phyloP scores from a whole-genome alignment of 805 yeast species.

The Scheffersomyces stipitis region DNA sequence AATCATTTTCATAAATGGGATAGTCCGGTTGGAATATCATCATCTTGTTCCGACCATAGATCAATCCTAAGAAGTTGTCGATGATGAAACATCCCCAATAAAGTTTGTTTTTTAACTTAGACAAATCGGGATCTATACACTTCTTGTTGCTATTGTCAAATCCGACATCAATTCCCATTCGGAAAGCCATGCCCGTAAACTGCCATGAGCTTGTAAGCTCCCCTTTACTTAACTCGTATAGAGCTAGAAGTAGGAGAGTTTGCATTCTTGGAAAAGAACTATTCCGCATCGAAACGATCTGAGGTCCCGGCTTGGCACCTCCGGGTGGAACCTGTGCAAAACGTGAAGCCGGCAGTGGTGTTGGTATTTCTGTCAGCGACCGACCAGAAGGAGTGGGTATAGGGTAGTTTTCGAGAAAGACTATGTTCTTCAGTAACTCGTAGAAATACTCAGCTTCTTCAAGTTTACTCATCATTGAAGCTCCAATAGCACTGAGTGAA shows the following conservation, averaged over 20 bases:
- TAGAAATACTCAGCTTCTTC: not conserved
- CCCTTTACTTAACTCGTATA: conserved; percentile 13
- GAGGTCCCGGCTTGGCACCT: not conserved
- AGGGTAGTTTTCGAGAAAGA: not conserved
- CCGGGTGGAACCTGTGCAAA: too few relatives aligned
- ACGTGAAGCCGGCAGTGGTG: too few relatives aligned
- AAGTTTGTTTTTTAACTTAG: conserved; percentile 8
- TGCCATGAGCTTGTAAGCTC: conserved; percentile 15
- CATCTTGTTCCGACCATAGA: conserved; percentile 1
- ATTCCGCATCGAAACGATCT: not conserved
- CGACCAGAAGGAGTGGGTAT: not conserved
- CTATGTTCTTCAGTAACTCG: not conserved
- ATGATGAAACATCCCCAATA: conserved; percentile 13
- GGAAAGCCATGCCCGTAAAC: conserved; percentile 13
- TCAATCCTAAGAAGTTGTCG: conserved; percentile 7
- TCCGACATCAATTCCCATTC: conserved; percentile 14
- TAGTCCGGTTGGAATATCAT: not conserved
- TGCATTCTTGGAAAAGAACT: conserved; percentile 7
- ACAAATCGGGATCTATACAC: conserved; percentile 7
- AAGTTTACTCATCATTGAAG: not conserved
- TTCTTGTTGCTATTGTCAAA: conserved; percentile 7
- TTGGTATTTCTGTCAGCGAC: too few relatives aligned
- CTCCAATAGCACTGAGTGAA: not conserved
- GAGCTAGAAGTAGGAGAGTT: conserved; percentile 10
- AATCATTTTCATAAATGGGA: not conserved